Evolutionary conservation across 1,139 yeast genomes (phyloP), one percentile per base, ranked within the genome.

Genomic region (Kodamaea alishanica): DNA sequence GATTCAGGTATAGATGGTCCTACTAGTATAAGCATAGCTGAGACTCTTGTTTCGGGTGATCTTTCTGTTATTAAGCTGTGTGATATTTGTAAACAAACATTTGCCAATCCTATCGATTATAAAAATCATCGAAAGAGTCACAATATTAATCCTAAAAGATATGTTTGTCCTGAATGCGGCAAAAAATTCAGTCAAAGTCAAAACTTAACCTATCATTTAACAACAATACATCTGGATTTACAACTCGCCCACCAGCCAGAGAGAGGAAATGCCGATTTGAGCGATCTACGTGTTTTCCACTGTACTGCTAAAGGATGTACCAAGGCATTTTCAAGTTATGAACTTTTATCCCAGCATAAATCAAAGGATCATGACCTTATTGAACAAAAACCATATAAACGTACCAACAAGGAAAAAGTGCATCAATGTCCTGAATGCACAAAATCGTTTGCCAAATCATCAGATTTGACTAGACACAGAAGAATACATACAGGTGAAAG

Each of bases 401-500:
- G 40, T 24, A 39, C 48, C 8, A 31, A 32, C 10, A 38, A 44
- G 9, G 48, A 50, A n/a, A 56, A 51, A 35, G 39, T 45, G 12
- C 59, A 56, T 34, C 33, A 41, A 12, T 57, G 62, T 41, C 40
- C 45, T 24, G 52, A 47, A 6, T 57, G 62, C 37, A 42, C 38
- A 10, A 51, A 47, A 41, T 40, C 52, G 34, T 58, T 57, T 43
- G 50, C 50, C 23, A 58, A 58, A 34, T 40, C 44, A 5, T 50
- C 56, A 24, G 63, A 58, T 40, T 50, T 58, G 42, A 52, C 52
- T 7, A 48, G 63, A 34, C 63, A 58, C 37, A 38, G 40, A 15
- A 43, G 62, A 15, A 49, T 54, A 32, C 63, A 58, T 39, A 52
- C 63, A 6, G 65, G 62, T 23, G 63, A 58, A 33, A 43, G 57